Conservation (phyloP, 2,329 filamentous ascomycete species). For the Aphanocladium album region DNA sequence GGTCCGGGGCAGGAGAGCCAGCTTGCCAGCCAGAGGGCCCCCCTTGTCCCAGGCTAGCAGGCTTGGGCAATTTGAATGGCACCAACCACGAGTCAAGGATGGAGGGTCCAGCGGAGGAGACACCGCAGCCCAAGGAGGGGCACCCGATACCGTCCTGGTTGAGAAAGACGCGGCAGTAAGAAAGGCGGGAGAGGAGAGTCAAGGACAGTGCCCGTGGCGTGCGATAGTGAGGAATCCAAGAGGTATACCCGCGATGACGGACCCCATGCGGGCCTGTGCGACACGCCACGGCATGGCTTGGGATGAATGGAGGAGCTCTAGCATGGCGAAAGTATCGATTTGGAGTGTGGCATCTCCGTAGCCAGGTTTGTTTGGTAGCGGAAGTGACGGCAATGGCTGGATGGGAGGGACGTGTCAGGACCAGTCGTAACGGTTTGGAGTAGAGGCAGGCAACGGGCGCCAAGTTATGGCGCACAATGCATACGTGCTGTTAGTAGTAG, state of each 20-base stretch:
- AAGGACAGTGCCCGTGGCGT: too few species aligned
- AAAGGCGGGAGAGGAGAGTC: not conserved
- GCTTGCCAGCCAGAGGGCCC: not conserved
- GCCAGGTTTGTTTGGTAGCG: too few species aligned
- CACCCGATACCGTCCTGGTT: not conserved
- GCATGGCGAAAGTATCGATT: not conserved
- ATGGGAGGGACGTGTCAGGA: too few species aligned
- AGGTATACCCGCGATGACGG: not conserved
- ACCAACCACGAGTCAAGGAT: not conserved
- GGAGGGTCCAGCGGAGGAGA: not conserved
- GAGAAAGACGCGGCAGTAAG: not conserved
- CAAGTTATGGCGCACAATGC: too few species aligned
- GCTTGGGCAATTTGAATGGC: not conserved
- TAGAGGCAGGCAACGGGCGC: too few species aligned
- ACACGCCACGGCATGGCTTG: not conserved
- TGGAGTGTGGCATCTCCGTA: too few species aligned
- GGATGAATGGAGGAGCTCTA: not conserved
- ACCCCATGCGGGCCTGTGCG: not conserved
- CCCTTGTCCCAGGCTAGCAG: not conserved
- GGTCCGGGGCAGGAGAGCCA: not conserved
- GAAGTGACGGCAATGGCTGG: too few species aligned
- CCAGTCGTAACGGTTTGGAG: too few species aligned
- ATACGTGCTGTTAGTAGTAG: too few species aligned
- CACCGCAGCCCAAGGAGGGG: not conserved
- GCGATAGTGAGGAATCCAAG: not conserved